phyloP scores from a whole-genome alignment of 306 rosid species.

The Ammopiptanthus mongolicus region DNA sequence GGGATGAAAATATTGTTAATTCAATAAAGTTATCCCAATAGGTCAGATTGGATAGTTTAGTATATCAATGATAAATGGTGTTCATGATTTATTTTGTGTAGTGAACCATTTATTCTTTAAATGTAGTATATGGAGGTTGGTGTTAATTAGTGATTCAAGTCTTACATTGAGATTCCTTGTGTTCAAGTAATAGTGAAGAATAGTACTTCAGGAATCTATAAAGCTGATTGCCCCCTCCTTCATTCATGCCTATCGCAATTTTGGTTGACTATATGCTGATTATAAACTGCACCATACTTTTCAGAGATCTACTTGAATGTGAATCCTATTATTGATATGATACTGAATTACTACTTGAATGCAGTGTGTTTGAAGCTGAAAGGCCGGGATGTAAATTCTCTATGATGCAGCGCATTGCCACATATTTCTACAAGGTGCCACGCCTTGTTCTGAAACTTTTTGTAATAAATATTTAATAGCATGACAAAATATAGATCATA shows the following conservation, averaged over 20 bases:
- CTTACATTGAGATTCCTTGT: not conserved
- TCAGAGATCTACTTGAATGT: slow-evolving; percentile 10
- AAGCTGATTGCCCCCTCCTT: not conserved
- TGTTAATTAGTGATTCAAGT: not conserved
- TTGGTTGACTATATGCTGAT: not conserved
- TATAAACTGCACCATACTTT: not conserved
- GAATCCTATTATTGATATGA: slow-evolving; percentile 2
- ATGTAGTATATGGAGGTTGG: not conserved
- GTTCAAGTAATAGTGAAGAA: slow-evolving; percentile 7
- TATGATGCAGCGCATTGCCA: slow-evolving; percentile 59
- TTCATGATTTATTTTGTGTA: not conserved
- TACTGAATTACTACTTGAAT: slow-evolving; percentile 22
- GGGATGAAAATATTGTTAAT: not conserved
- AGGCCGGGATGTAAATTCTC: slow-evolving; percentile 87
- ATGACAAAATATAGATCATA: not conserved
- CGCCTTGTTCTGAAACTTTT: not conserved
- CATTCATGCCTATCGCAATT: not conserved
- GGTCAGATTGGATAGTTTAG: not conserved
- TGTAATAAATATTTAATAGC: not conserved
- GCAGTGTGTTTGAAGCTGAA: slow-evolving; percentile 94
- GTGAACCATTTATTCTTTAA: not conserved
- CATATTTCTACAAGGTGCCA: slow-evolving; percentile 76
- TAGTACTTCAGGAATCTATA: not conserved
- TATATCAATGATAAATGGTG: not conserved
- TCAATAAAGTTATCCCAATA: not conserved